Evolutionary conservation across 306 rosid genomes (phyloP).

Genomic region (Cicer arietinum): DNA sequence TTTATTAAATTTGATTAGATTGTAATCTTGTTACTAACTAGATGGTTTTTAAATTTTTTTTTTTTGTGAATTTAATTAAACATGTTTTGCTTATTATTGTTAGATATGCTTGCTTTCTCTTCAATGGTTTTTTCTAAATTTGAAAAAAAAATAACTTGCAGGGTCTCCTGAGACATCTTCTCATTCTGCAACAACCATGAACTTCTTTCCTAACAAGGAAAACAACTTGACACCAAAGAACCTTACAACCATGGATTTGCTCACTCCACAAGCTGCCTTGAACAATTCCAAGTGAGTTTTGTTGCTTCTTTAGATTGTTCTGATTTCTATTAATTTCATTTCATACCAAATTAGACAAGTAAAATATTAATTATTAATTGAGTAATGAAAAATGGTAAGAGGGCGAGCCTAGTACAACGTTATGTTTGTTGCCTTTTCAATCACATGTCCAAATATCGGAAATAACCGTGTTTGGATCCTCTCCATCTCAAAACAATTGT

Average conservation of each 20-base stretch:
- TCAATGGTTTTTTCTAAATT: neutral
- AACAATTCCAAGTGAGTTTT: conserved; percentile 45
- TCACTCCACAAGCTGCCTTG: conserved; percentile 41
- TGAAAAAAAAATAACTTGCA: conserved; percentile 29
- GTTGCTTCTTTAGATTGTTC: conserved; percentile 36
- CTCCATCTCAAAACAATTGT: too few relatives aligned
- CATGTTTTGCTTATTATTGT: neutral
- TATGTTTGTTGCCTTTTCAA: neutral
- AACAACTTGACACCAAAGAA: conserved; percentile 48
- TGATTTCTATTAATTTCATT: conserved; percentile 20
- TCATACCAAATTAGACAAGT: conserved; percentile 14
- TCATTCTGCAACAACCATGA: conserved; percentile 57
- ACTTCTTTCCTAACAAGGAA: conserved; percentile 61
- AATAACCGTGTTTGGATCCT: neutral
- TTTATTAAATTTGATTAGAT: neutral
- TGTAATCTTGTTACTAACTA: too few relatives aligned
- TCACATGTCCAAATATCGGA: neutral
- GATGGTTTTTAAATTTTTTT: too few relatives aligned
- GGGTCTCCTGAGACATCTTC: conserved; percentile 64
- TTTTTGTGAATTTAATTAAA: neutral
- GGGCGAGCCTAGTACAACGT: neutral
- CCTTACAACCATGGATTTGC: conserved; percentile 44
- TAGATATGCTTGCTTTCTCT: conserved; percentile 13
- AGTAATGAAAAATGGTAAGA: neutral
- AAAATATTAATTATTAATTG: neutral